Evolutionary conservation across 192 early-diverging fungal genomes (phyloP), one percentile per base, ranked within the genome.

Genomic region (Umbelopsis vinacea): DNA sequence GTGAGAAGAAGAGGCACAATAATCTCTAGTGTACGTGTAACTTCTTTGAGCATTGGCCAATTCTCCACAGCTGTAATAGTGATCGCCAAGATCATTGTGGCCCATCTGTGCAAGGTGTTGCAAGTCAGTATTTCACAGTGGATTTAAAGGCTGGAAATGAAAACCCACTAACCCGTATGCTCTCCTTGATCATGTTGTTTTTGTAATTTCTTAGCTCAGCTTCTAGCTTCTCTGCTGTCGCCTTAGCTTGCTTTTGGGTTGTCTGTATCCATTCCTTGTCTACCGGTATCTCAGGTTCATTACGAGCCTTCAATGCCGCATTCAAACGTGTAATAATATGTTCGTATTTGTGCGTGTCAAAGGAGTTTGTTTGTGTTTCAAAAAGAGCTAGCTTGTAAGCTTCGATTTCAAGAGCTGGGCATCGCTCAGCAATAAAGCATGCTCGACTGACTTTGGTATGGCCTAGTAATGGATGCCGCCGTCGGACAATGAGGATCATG

Each of bases 201-300:
- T 93, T 93, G 78, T 92, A 93, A 66, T 76, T 86, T 69, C 91
- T 92, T n/a, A 96, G 78, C 72, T 96, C 92, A 22, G 75, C 75
- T 53, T 96, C 93, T 29, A 96, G 78, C 72, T 80, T 83, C 17
- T 94, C 91, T 15, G 83, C 70, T 57, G 76, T 79, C 7, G 71
- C 68, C 52, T 87, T 86, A 21, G 76, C 85, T 37, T 69, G 66
- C 35, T 80, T 77, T 43, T 78, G 69, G 17, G 92, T 87, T 15
- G 74, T 74, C 29, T 85, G 86, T 7, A 86, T 74, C 82, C 84
- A 86, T 10, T 74, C 69, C 14, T 72, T 70, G 70, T 89, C 88
- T 17, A 85, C 29, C 14, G 74, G 63, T 24, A 83, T 66, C 0
- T 80, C 33, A 6, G 81, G 81, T 38, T 82, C 66, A 21, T 76